Base-by-base conservation (phyloP, 148 eudicot genomes). In the Nepenthes gracilis region DNA sequence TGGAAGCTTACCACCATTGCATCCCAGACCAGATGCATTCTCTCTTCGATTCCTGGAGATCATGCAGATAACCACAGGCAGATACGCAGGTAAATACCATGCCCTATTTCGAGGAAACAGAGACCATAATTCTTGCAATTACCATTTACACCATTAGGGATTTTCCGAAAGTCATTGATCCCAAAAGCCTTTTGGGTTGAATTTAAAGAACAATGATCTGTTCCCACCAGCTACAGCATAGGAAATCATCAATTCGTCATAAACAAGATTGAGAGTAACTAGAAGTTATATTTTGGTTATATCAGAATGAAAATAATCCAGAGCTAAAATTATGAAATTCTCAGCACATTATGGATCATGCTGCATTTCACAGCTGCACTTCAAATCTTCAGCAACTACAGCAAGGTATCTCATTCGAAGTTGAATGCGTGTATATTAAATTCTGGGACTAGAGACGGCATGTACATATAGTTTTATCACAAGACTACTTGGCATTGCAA, bases 91-190 rank as follows among this genome's bases (percentile, higher is more conserved):
- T 40, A 67, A 12, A 58, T 61, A 10, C 53, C 35, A 50, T 33
- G 10, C 9, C 8, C 10, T 33, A 36, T 32, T 4, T 7, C 38
- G 3, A 7, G 33, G 14, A 2, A 57, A 11, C 23, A 12, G 14
- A 33, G 50, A 53, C 2, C 35, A 4, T 9, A 43, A 34, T 13
- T 23, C 23, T 12, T 43, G 1, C 9, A 36, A 38, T 49, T 78
- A 94, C 99, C 99, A 51, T 94, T 94, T 58, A 94, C 95, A 48
- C 99, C 99, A 76, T 94, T 94, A 43, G 97, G 99, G 43, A 94
- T 89, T 77, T 83, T 94, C 35, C 99, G 85, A 61, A 94, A 94
- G 74, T 94, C 99, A 47, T 85, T 83, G 66, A 78, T 75, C 53
- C 99, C 99, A 3, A 81, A 47, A 68, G 92, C 87, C 70, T 89